phyloP scores from a whole-genome alignment of 108 stramenopile species.

The Pseudonitzschia delicatissima region DNA sequence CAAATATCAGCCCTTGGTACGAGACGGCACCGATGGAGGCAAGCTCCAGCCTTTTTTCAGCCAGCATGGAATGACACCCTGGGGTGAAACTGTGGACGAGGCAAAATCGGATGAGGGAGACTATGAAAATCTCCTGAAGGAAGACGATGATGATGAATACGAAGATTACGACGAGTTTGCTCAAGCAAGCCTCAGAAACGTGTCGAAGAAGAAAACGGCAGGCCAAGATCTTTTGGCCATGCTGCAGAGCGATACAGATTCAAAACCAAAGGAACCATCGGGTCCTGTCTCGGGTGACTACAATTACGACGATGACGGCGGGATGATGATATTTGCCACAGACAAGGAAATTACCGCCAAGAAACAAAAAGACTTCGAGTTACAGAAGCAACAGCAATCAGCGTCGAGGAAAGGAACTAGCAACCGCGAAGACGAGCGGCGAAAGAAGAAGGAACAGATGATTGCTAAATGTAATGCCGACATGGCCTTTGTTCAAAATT shows the following conservation, averaged over 20 bases:
- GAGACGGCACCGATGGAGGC: conserved; percentile 25
- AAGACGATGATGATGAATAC: conserved; percentile 10
- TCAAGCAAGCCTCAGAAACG: background rate
- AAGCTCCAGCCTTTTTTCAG: conserved; percentile 76
- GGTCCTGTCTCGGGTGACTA: conserved; percentile 2
- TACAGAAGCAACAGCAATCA: background rate
- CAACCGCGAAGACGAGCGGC: background rate
- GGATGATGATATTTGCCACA: conserved; percentile 27
- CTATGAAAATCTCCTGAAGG: too few relatives aligned
- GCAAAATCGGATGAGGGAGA: conserved; percentile 12
- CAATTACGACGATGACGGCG: conserved; percentile 9
- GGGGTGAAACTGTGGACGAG: conserved; percentile 64
- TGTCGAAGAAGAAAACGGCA: background rate
- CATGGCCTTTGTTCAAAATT: conserved; percentile 38
- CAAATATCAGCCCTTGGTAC: conserved; percentile 32
- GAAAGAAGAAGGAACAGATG: background rate
- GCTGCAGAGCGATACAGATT: conserved; percentile 9
- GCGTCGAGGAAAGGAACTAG: background rate
- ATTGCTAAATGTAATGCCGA: conserved; percentile 31
- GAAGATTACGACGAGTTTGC: background rate
- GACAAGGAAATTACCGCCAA: conserved; percentile 68
- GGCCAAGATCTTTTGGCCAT: conserved; percentile 49
- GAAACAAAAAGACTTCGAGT: conserved; percentile 41
- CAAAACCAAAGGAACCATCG: background rate
- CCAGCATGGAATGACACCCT: conserved; percentile 69